Conservation (phyloP, 1,284 basidiomycete species). For the Puccinia novopanici region DNA sequence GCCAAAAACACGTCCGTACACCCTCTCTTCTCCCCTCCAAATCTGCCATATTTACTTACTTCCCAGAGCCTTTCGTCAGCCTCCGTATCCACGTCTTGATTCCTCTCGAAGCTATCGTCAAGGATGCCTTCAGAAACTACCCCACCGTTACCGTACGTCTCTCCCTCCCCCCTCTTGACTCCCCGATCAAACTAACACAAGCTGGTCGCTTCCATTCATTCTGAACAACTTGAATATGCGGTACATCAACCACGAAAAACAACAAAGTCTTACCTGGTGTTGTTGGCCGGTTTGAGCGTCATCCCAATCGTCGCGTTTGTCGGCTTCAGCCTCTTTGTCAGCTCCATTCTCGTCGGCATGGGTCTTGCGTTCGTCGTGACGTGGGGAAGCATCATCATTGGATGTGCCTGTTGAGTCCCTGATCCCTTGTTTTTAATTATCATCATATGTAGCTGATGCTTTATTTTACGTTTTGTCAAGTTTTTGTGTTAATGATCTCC, state of each 20-base stretch:
- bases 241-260: too few species aligned
- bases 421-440: not conserved
- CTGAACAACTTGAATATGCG: too few species aligned
- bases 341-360: conserved; percentile 52
- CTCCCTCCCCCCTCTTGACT: too few species aligned
- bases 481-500: conserved; percentile 22
- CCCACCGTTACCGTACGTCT: conserved; percentile 34
- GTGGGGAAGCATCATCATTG: conserved; percentile 44
- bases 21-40: not conserved
- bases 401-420: conserved; percentile 40
- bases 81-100: conserved; percentile 21
- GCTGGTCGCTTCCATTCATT: too few species aligned
- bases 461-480: conserved; percentile 1
- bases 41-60: too few species aligned
- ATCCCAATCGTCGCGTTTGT: conserved; percentile 52
- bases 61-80: not conserved
- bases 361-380: conserved; percentile 45
- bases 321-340: conserved; percentile 52
- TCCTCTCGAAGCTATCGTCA: conserved; percentile 29
- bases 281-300: conserved; percentile 50
- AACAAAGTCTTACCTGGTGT: conserved; percentile 50
- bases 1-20: not conserved
- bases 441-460: not conserved
- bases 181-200: too few species aligned
- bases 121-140: conserved; percentile 50